Evolutionary conservation across 2,329 filamentous ascomycete species (phyloP), one percentile per base, ranked within the genome.

Genomic region (Zelopaecilomyces penicillatus): DNA sequence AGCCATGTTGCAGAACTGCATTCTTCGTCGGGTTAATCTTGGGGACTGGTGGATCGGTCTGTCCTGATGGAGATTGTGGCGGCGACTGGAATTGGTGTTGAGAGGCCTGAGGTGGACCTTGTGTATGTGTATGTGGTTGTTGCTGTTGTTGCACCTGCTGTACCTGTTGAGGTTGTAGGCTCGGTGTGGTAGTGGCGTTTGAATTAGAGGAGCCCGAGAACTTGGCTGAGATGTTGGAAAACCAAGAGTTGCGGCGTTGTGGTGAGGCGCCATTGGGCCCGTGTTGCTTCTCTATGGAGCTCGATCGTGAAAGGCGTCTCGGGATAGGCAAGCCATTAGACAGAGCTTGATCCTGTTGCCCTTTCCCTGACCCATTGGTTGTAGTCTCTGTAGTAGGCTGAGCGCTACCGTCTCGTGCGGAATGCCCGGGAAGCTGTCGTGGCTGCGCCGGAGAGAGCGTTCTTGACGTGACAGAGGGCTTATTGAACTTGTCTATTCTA

Each of bases 171-270:
- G 32, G 5, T n/a, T 43, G 41, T 9, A 10, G 37, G 37, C 19
- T 30, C 4, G 50, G 35, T n/a, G 63, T 43, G 30, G 63, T 64
- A 30, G 38, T 62, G 42, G 54, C 58, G 50, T 28, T 58, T 52
- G n/a, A 56, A 61, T 50, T 50, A 61, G 51, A 74, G 63, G 12
- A 70, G 29, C 80, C 81, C 3, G 86, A 89, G 68, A 97, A 95
- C 62, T 95, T 96, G 53, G 87, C 91, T 52, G 88, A 94, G 53
- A 97, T 80, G 59, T 82, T 95, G 45, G 87, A 87, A 58, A 97
- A 90, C 93, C 93, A 98, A 10, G 90, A 95, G 50, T 82, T 83
- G 52, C 88, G 77, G 43, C 79, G 73, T 38, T 71, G 67, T 6
- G 68, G 63, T 2, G 69, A 64, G 33, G 65, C 58, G 45, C 59